phyloP scores from a whole-genome alignment of 108 stramenopile species.

The Cyclotella baltica region DNA sequence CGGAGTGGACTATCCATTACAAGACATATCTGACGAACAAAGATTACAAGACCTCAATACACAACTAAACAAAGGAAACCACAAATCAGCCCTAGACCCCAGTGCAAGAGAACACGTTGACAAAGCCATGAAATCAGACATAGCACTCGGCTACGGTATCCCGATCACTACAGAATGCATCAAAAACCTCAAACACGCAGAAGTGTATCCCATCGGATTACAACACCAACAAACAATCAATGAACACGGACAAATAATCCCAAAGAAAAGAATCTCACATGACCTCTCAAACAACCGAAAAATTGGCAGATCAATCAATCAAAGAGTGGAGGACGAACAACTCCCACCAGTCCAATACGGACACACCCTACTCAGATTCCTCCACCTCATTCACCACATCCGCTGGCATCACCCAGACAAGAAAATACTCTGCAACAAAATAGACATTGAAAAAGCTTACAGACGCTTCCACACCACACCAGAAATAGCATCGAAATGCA shows the following conservation, averaged over 20 bases:
- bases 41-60: neutral
- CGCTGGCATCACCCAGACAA: conserved; percentile 9
- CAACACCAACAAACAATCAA: conserved; percentile 19
- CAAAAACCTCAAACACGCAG: conserved; percentile 17
- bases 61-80: conserved; percentile 17
- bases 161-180: conserved; percentile 15
- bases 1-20: neutral
- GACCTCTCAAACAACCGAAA: conserved; percentile 19
- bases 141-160: conserved; percentile 8
- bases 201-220: conserved; percentile 24
- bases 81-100: conserved; percentile 17
- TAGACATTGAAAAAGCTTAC: conserved; percentile 31
- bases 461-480: conserved; percentile 13
- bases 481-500: conserved; percentile 1
- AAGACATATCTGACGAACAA: neutral
- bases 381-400: conserved; percentile 29
- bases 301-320: conserved; percentile 8
- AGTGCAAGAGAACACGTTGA: conserved; percentile 1
- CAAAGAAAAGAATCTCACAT: conserved; percentile 26
- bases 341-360: conserved; percentile 1
- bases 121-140: conserved; percentile 12
- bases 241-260: conserved; percentile 21
- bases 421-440: conserved; percentile 23
- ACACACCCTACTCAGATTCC: neutral
- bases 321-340: conserved; percentile 8